A percentile compares a stretch with the other conserved stretches of the same genome.
Conservation (phyloP, 176 grass and related monocot genomes). For the Zea mays region DNA sequence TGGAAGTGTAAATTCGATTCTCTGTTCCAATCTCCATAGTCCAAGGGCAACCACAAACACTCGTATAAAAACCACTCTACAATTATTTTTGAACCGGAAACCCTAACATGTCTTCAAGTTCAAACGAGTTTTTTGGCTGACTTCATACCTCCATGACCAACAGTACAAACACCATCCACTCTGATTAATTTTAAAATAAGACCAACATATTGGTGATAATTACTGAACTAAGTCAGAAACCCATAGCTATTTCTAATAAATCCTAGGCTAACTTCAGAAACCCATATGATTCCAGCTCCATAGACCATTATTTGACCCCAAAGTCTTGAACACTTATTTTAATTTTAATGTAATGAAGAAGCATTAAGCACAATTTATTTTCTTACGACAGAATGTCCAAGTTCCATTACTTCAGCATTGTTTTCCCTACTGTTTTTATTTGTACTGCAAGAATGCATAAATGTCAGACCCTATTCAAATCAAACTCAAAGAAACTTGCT, state of each 20-base stretch:
- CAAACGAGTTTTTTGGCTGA: neutral
- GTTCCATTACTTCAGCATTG: slow-evolving; percentile 24
- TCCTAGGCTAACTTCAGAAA: slow-evolving; percentile 7
- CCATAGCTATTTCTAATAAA: slow-evolving; percentile 2
- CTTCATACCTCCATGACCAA: neutral
- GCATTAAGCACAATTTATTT: neutral
- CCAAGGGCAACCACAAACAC: neutral
- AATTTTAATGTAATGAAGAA: slow-evolving; percentile 18
- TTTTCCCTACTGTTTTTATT: slow-evolving; percentile 1
- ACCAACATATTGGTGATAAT: slow-evolving; percentile 8
- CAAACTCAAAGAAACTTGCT: neutral
- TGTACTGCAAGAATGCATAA: neutral
- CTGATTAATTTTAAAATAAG: neutral
- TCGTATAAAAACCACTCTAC: neutral
- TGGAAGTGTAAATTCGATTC: slow-evolving; percentile 3
- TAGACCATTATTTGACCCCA: neutral
- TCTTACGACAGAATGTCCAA: neutral
- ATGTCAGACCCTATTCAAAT: slow-evolving; percentile 14
- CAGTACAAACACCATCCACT: neutral
- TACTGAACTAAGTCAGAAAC: neutral
- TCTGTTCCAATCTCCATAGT: slow-evolving; percentile 6
- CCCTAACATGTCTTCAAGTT: slow-evolving; percentile 7
- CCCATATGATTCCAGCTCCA: neutral
- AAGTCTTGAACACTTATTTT: neutral
- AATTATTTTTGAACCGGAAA: neutral